A percentile compares a stretch with the other conserved stretches of the same genome.
These are phyloP conservation scores for Kuraishia floccosa DNA, from an alignment of 805 yeast species.

Conservation along the genomic window DNA sequence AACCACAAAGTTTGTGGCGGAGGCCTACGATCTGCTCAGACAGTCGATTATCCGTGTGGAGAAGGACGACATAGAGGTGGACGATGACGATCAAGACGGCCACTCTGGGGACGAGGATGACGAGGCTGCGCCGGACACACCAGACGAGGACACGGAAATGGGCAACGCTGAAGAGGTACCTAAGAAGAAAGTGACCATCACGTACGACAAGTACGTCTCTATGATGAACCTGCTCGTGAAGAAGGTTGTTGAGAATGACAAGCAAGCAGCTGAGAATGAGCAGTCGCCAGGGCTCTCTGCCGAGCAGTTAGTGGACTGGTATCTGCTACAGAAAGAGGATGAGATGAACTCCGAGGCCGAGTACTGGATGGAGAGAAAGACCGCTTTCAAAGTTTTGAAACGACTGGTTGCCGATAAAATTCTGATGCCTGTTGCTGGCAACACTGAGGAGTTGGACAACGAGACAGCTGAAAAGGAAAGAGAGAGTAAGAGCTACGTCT, in stretches of 20 bases:
- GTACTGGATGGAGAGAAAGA: conserved; percentile 55
- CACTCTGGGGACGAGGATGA: conserved; percentile 12
- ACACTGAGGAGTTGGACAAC: conserved; percentile 29
- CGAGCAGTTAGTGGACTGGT: conserved; percentile 68
- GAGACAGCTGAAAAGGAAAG: conserved; percentile 12
- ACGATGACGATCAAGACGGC: conserved; percentile 37
- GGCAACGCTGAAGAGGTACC: conserved; percentile 4
- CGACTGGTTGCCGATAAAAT: conserved; percentile 78
- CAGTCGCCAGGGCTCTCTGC: conserved; percentile 46
- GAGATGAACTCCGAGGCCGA: conserved; percentile 60
- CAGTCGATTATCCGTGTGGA: conserved; percentile 92
- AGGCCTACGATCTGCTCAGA: conserved; percentile 81
- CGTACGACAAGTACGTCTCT: conserved; percentile 78
- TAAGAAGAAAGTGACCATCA: conserved; percentile 36
- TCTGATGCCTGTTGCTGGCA: conserved; percentile 47
- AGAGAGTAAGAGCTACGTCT: conserved; percentile 23
- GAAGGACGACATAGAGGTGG: conserved; percentile 83
- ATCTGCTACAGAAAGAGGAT: conserved; percentile 62
- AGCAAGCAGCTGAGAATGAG: conserved; percentile 20
- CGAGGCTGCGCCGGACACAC: conserved; percentile 1
- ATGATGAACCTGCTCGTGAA: conserved; percentile 70
- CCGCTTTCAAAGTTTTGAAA: conserved; percentile 71
- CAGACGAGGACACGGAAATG: conserved; percentile 5
- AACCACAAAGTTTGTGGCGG: conserved; percentile 77
- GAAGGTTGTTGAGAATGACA: conserved; percentile 42